Base-by-base conservation (phyloP, 129 eudicot species). In the Daucus carota region DNA sequence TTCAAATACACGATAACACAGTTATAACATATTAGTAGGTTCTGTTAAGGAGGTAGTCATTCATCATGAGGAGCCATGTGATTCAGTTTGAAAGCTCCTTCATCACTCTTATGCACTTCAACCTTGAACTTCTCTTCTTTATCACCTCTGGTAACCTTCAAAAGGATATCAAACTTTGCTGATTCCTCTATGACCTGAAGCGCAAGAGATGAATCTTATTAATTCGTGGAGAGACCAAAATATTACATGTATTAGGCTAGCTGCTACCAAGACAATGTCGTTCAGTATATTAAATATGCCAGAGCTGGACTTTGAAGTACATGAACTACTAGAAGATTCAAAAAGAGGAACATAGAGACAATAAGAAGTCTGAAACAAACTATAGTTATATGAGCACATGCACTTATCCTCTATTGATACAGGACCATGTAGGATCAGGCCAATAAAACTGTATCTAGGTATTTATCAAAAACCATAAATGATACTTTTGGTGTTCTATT, bases 61-160 rank as follows among this genome's bases (percentile, higher is more conserved):
- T 44, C 74, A 26, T 42, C 6, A 28, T 71, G 22, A 0, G 52
- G 16, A 8, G 31, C 92, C 91, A 90, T 79, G 43, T 79, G 76
- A 76, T 84, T 88, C 79, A 90, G 83, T 73, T 82, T 88, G 86
- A 86, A 90, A 63, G 77, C 83, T 8, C 91, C 93, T 77, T 93
- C 87, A 8, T 76, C 65, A 69, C 84, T 88, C 87, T 79, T 93
- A 76, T 93, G 96, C 81, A 93, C 97, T 77, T 88, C 91, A 15
- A 90, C 98, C 90, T 90, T 88, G 59, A 85, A 84, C 43, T 87
- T 80, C 91, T 90, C 98, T 60, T 86, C 95, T 78, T 87, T 90
- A 62, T 67, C 86, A 52, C 94, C 96, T 80, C 98, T 83, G 74
- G 84, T 87, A 13, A 93, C 87, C 89, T 90, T 93, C 44, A 93